Conservation (phyloP, 805 yeast species). For the Candida verbasci region DNA sequence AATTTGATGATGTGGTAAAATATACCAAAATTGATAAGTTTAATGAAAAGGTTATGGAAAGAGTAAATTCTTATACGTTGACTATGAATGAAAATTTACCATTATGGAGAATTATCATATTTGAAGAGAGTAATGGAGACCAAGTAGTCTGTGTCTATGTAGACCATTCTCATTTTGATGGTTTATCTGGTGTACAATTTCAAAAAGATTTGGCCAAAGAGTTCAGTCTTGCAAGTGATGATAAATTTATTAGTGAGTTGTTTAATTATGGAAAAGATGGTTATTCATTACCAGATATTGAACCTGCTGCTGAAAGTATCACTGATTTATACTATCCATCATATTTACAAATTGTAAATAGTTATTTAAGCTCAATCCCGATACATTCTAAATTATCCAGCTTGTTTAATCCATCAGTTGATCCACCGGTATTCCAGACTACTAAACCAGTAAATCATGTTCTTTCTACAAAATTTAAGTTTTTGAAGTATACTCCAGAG, state of each 20-base stretch:
- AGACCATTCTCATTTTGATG: conserved; percentile 29
- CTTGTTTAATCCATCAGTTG: conserved; percentile 1
- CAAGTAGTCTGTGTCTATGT: conserved; percentile 16
- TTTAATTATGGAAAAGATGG: conserved; percentile 9
- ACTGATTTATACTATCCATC: conserved; percentile 11
- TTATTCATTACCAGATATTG: conserved; percentile 7
- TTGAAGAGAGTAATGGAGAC: conserved; percentile 8
- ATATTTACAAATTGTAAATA: conserved; percentile 3
- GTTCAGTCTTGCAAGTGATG: conserved; percentile 9
- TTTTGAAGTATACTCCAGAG: conserved; percentile 12
- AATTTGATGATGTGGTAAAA: conserved; percentile 16
- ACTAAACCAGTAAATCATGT: conserved; percentile 7
- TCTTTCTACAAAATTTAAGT: conserved; percentile 10
- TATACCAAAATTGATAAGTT: conserved; percentile 9
- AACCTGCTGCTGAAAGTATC: conserved; percentile 7
- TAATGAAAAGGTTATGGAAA: conserved; percentile 11
- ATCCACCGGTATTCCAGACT: conserved; percentile 11
- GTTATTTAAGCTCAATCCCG: conserved; percentile 7
- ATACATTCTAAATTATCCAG: not conserved
- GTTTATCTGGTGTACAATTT: conserved; percentile 24
- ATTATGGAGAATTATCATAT: conserved; percentile 18
- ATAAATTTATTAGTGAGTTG: conserved; percentile 5
- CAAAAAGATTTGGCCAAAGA: conserved; percentile 19
- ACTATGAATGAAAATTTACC: conserved; percentile 12
- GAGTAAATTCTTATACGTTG: conserved; percentile 6